Evolutionary conservation across 257 asterid species (phyloP).

Genomic region (Lithospermum erythrorhizon): DNA sequence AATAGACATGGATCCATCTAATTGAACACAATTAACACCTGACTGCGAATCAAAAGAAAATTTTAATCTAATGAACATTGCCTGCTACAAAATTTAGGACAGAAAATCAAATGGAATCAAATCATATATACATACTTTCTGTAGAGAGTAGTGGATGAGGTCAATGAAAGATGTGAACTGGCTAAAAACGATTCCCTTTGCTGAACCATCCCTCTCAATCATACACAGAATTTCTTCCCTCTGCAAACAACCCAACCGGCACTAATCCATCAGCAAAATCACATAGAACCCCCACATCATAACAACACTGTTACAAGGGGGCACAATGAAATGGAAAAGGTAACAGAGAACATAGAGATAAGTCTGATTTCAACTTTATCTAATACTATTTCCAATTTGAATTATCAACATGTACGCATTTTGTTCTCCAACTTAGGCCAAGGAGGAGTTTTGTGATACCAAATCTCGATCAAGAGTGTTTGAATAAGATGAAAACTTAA

Average conservation of each 20-base stretch:
- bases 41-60: slow-evolving; percentile 35
- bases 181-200: slow-evolving; percentile 94
- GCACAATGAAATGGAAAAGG: not conserved
- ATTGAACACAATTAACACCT: slow-evolving; percentile 63
- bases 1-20: slow-evolving; percentile 87
- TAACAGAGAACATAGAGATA: not conserved
- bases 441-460: no score
- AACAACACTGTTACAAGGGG: not conserved
- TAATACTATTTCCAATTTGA: no score
- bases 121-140: slow-evolving; percentile 40
- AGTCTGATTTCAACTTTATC: no score
- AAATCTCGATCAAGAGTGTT: no score
- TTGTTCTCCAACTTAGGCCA: no score
- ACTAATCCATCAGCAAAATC: not conserved
- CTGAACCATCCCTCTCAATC: slow-evolving; percentile 97
- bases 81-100: slow-evolving; percentile 9
- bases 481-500: no score
- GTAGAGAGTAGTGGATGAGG: slow-evolving; percentile 76
- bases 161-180: slow-evolving; percentile 91
- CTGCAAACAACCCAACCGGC: slow-evolving; percentile 30
- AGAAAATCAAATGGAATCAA: slow-evolving; percentile 4
- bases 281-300: not conserved
- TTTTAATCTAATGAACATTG: slow-evolving; percentile 5
- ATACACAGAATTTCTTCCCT: slow-evolving; percentile 89
- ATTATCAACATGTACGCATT: no score